A percentile compares a stretch with the other conserved stretches of the same genome.
Evolutionary conservation across 495 filamentous ascomycete species (phyloP).

Genomic region (Penicillium ucsense): DNA sequence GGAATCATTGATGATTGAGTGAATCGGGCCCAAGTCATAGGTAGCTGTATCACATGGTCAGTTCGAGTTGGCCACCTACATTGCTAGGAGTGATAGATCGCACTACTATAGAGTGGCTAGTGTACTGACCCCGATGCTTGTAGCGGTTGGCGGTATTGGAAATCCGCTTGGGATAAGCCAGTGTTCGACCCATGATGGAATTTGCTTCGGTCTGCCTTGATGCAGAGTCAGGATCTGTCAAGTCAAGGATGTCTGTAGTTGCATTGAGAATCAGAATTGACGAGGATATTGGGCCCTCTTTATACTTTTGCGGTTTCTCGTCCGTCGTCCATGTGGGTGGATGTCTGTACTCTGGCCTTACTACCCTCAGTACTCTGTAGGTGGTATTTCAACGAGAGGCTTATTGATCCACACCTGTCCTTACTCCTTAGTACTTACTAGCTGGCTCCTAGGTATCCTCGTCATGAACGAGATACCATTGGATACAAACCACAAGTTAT

Average conservation of each 20-base stretch:
- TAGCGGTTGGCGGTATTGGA: slow-evolving; percentile 67
- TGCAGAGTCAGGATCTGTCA: neutral
- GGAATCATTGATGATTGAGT: slow-evolving; percentile 67
- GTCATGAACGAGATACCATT: too few relatives aligned
- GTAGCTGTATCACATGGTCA: slow-evolving; percentile 38
- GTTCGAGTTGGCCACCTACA: neutral
- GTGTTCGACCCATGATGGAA: slow-evolving; percentile 34
- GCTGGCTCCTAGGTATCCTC: too few relatives aligned
- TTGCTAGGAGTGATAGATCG: too few relatives aligned
- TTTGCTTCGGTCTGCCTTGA: neutral
- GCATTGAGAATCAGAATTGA: too few relatives aligned
- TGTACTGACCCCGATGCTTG: slow-evolving; percentile 49
- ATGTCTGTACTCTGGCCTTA: too few relatives aligned
- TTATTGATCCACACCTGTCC: too few relatives aligned
- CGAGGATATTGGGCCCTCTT: slow-evolving; percentile 1
- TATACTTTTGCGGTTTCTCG: neutral
- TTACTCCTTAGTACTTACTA: too few relatives aligned
- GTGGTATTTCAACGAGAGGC: too few relatives aligned
- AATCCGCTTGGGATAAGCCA: slow-evolving; percentile 58
- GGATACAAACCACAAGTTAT: too few relatives aligned
- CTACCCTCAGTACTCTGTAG: too few relatives aligned
- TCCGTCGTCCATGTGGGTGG: too few relatives aligned
- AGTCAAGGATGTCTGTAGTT: too few relatives aligned
- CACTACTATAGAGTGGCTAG: neutral
- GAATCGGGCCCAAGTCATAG: slow-evolving; percentile 69